These are phyloP conservation scores for Infundibulicybe gibba DNA, from an alignment of 768 basidiomycete species.

Conservation along the genomic window DNA sequence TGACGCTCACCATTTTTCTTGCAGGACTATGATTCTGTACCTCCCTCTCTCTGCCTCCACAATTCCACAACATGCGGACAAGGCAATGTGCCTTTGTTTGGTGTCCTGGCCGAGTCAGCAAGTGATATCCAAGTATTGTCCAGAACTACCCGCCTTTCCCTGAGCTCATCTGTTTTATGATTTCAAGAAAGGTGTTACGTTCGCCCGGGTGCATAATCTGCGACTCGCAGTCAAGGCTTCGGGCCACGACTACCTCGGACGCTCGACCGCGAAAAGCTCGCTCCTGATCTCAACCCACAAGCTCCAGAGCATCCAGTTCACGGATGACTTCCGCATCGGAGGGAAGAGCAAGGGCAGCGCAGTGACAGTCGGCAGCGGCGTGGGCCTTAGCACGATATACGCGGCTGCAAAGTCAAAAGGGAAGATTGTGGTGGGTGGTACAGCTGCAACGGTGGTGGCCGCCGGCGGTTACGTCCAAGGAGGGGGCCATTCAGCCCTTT, in stretches of 20 bases:
- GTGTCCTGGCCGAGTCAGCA: constrained; percentile 22
- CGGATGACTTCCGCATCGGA: background rate
- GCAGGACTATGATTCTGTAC: constrained; percentile 21
- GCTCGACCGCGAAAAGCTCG: constrained; percentile 27
- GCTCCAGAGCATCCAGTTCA: constrained; percentile 20
- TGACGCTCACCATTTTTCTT: constrained; percentile 1
- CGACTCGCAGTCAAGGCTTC: constrained; percentile 31
- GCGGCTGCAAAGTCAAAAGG: constrained; percentile 12
- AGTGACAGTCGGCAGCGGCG: constrained; percentile 24
- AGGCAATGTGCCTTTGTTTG: constrained; percentile 25
- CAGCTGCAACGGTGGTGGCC: constrained; percentile 20
- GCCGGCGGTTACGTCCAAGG: constrained; percentile 31
- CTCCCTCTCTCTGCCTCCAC: constrained; percentile 20
- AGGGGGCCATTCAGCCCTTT: constrained; percentile 24
- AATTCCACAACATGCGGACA: constrained; percentile 23
- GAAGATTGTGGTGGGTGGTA: constrained; percentile 21
- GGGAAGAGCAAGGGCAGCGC: constrained; percentile 17
- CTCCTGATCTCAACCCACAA: constrained; percentile 27
- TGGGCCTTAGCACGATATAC: constrained; percentile 15
- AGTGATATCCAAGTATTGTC: constrained; percentile 22
- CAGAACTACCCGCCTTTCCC: too few species aligned
- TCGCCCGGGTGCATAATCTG: constrained; percentile 29
- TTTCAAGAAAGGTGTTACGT: constrained; percentile 26
- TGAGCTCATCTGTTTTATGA: background rate
- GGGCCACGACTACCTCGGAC: constrained; percentile 30